Conservation (phyloP, 805 yeast species). For the Monosporozyma servazzii region DNA sequence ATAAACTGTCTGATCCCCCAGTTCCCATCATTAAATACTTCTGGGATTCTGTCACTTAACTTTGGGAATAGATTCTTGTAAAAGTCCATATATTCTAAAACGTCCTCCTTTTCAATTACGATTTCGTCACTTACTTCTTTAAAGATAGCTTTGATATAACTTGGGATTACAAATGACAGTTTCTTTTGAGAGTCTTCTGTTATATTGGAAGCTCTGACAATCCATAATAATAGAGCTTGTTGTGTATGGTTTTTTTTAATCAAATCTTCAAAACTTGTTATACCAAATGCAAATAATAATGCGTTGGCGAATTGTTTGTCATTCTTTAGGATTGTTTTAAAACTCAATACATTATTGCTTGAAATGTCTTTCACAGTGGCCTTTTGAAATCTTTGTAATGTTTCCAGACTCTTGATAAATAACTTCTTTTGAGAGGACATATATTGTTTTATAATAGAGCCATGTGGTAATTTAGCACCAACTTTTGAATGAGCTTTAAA, state of each 20-base stretch:
- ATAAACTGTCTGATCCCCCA: conserved; percentile 37
- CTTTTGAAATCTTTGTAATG: conserved; percentile 19
- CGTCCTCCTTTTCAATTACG: conserved; percentile 42
- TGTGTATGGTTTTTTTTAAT: conserved; percentile 41
- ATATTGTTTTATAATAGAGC: conserved; percentile 37
- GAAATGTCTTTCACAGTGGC: conserved; percentile 34
- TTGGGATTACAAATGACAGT: conserved; percentile 33
- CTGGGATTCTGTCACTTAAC: conserved; percentile 42
- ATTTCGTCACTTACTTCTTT: conserved; percentile 31
- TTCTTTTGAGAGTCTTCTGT: conserved; percentile 25
- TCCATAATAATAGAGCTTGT: conserved; percentile 53
- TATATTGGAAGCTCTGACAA: conserved; percentile 49
- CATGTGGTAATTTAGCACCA: conserved; percentile 11
- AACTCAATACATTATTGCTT: conserved; percentile 32
- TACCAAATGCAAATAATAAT: conserved; percentile 48
- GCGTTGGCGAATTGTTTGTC: conserved; percentile 49
- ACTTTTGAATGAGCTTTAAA: conserved; percentile 30
- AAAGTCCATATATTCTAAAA: conserved; percentile 42
- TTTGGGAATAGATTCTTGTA: conserved; percentile 47
- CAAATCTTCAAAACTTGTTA: conserved; percentile 44
- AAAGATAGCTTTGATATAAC: conserved; percentile 39
- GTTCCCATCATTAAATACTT: conserved; percentile 42
- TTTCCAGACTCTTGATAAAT: conserved; percentile 37
- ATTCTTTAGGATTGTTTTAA: conserved; percentile 47
- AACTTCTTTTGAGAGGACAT: conserved; percentile 41